These are phyloP conservation scores for Pseudotsuga menziesii DNA, from an alignment of 75 land plant genomes.

Conservation along the genomic window DNA sequence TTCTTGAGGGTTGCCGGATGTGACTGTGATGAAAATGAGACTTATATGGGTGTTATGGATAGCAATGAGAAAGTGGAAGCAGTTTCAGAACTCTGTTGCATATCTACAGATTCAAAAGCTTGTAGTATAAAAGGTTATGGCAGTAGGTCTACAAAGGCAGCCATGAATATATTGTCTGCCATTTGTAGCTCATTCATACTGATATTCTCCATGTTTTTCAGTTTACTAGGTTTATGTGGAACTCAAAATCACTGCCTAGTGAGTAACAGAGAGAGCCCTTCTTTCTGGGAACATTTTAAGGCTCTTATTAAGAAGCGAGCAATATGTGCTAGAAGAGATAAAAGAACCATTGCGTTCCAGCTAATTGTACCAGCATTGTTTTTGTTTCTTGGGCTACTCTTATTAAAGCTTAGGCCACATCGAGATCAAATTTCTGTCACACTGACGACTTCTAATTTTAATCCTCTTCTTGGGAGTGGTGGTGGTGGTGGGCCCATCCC, in stretches of 20 bases:
- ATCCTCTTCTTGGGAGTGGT: slow-evolving; percentile 63
- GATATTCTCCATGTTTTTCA: slow-evolving; percentile 23
- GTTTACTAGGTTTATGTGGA: slow-evolving; percentile 24
- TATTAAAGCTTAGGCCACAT: slow-evolving; percentile 67
- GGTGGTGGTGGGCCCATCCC: slow-evolving; percentile 90
- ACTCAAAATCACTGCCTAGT: slow-evolving; percentile 29
- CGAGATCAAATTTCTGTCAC: slow-evolving; percentile 59
- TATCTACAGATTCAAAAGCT: not conserved
- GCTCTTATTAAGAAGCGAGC: slow-evolving; percentile 68
- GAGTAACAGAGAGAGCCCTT: slow-evolving; percentile 22
- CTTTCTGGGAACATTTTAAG: slow-evolving; percentile 55
- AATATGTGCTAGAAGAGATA: slow-evolving; percentile 55
- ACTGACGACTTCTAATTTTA: slow-evolving; percentile 68
- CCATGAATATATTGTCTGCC: slow-evolving; percentile 14
- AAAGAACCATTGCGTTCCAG: slow-evolving; percentile 67
- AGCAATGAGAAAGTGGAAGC: slow-evolving; percentile 3
- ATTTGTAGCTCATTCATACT: slow-evolving; percentile 23
- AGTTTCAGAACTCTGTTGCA: slow-evolving; percentile 3
- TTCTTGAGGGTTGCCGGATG: slow-evolving; percentile 78
- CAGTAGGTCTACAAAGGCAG: slow-evolving; percentile 12
- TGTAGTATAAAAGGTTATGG: slow-evolving; percentile 13
- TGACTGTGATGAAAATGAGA: slow-evolving; percentile 27
- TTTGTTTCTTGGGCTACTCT: slow-evolving; percentile 60
- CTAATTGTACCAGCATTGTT: slow-evolving; percentile 66
- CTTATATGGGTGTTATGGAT: slow-evolving; percentile 6